Evolutionary conservation across 192 early-diverging fungal species (phyloP), one percentile per base, ranked within the genome.

Genomic region (Irineochytrium annulatum): DNA sequence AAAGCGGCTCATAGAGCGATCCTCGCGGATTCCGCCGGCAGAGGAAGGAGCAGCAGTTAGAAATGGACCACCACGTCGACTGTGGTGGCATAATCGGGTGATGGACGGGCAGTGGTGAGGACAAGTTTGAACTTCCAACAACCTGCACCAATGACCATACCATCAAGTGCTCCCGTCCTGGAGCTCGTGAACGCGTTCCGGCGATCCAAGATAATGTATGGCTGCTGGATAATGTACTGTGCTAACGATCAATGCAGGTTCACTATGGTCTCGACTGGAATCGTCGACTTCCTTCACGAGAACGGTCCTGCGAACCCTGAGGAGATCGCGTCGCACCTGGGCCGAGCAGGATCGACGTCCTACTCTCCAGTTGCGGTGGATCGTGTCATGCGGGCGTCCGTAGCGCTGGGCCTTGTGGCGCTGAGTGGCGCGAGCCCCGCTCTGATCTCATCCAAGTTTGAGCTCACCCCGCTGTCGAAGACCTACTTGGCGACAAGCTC

Each of bases 121-220:
- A n/a, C n/a, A n/a, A n/a, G n/a, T n/a, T n/a, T n/a, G n/a, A n/a
- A n/a, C n/a, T n/a, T n/a, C n/a, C n/a, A n/a, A n/a, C n/a, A n/a
- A n/a, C n/a, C n/a, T n/a, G n/a, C n/a, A n/a, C n/a, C n/a, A n/a
- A n/a, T n/a, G n/a, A n/a, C 46, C 46, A 14, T 49, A 22, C 11
- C 24, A 8, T 8, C n/a, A 33, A 32, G 22, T 24, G 29, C 3
- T 5, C 31, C 59, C 16, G 43, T 67, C n/a, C 32, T 67, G 19
- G 31, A 51, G 34, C 45, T 67, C 24, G 51, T 66, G 2, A 67
- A 67, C 22, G 65, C 51, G 32, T 67, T 65, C 19, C 65, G 65
- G 1, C 16, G 28, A 2, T 66, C 65, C 27, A 67, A 67, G 35
- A 51, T 67, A 20, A 17, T 67, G n/a, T n/a, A n/a, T n/a, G n/a